phyloP scores from a whole-genome alignment of 2,329 filamentous ascomycete genomes.

The Rachicladosporium sp. region DNA sequence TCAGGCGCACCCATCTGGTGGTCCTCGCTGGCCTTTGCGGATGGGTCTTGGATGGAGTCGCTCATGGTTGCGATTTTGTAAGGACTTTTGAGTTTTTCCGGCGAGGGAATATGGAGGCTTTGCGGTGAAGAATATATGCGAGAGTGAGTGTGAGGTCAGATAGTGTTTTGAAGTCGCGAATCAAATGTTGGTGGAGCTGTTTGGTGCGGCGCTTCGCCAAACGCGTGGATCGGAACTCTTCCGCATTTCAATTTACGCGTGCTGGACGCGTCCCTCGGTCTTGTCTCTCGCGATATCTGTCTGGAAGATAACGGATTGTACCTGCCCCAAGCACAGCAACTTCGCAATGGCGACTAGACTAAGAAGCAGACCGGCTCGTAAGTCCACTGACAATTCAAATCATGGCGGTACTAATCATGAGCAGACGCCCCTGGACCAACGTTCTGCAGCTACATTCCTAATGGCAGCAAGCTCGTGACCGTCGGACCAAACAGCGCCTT shows the following conservation, averaged over 20 bases:
- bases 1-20: slow-evolving; percentile 30
- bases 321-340: background rate
- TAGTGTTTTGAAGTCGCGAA: no score
- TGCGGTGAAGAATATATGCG: background rate
- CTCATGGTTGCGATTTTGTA: slow-evolving; percentile 12
- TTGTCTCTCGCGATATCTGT: no score
- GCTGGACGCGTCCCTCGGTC: no score
- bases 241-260: no score
- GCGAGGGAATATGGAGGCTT: background rate
- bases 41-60: slow-evolving; percentile 15
- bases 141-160: no score
- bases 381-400: slow-evolving; percentile 13
- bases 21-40: slow-evolving; percentile 15
- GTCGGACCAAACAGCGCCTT: slow-evolving; percentile 90
- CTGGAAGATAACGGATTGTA: no score
- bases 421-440: slow-evolving; percentile 75
- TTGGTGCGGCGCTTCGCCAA: no score
- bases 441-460: slow-evolving; percentile 76
- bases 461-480: slow-evolving; percentile 76
- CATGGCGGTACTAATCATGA: background rate
- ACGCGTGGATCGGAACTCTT: no score
- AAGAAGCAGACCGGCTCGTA: slow-evolving; percentile 49
- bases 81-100: slow-evolving; percentile 1
- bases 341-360: slow-evolving; percentile 32
- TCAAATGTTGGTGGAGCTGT: no score